Base-by-base conservation (phyloP, 2,329 filamentous ascomycete species). In the Epichloe sp. region DNA sequence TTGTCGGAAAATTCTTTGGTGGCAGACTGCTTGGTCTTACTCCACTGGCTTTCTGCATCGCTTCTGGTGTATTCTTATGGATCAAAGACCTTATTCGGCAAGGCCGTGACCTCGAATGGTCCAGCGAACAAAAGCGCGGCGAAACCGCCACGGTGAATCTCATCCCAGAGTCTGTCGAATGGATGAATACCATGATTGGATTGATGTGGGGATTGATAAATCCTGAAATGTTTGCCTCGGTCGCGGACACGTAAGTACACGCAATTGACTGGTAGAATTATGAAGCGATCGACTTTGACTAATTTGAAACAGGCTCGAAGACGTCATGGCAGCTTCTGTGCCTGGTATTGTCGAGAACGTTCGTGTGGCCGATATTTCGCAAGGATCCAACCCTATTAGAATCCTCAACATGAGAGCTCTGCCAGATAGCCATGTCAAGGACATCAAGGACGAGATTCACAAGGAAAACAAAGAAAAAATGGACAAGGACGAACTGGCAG, bases 241-340 rank as follows among this genome's bases (percentile, higher is more conserved):
- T 96, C 8, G 90, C 90, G n/a, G 93, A 97, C 63, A 96, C 87
- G 12, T 70, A 56, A 65, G 68, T 64, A 17, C 19, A 38, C 26
- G 7, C 2, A 45, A 36, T 31, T 31, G 21, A 31, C 19, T 15
- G 17, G 10, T 10, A 17, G 3, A 3, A 34, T 10, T 36, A 37
- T 5, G 5, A 4, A 36, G n/a, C 2, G 17, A 17, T 12, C 10
- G 21, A 12, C 4, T 37, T 23, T 26, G 3, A 31, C 45, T 47
- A 11, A 36, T 15, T 12, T 3, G n/a, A 3, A 44, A 38, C 12
- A 70, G 67, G 1, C 62, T 72, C 1, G 64, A 77, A 68, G 91
- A 97, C 64, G 86, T 97, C 57, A 97, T 97, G 91, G 89, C 94
- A 65, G 91, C 90, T 19, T 95, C 88, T 0, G 86, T 96, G 0